phyloP scores from a whole-genome alignment of 148 eudicot species.

The Gaultheria prostrata region DNA sequence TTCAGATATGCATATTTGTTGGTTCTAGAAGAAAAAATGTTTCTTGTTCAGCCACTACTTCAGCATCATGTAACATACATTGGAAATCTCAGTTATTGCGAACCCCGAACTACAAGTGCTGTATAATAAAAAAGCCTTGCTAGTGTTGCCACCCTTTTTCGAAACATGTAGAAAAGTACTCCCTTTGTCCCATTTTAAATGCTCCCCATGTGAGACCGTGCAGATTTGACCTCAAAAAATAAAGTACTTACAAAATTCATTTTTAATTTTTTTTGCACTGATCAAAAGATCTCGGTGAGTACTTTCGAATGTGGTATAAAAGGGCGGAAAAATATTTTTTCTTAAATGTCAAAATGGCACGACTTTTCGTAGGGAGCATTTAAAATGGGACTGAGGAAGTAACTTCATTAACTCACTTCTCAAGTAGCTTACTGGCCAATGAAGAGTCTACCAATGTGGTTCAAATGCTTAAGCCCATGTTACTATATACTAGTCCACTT shows the following conservation, averaged over 20 bases:
- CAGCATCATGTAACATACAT: neutral
- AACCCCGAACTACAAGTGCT: neutral
- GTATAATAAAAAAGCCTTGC: neutral
- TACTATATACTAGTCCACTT: neutral
- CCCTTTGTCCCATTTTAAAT: too few species aligned
- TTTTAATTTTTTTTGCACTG: too few species aligned
- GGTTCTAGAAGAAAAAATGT: neutral
- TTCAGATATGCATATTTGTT: neutral
- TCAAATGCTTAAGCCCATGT: neutral
- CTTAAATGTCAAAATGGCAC: too few species aligned
- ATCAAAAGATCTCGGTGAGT: too few species aligned
- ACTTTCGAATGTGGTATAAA: too few species aligned
- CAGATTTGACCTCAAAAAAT: too few species aligned
- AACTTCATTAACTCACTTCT: neutral
- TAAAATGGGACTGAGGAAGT: too few species aligned
- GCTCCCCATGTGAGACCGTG: too few species aligned
- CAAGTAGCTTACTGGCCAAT: neutral
- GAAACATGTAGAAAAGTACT: neutral
- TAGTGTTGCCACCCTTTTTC: conserved; percentile 1
- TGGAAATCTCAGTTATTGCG: neutral
- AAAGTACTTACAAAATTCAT: too few species aligned
- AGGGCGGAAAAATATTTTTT: too few species aligned
- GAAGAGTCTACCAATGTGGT: neutral
- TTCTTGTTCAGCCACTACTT: neutral
- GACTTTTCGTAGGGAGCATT: too few species aligned